Evolutionary conservation across 768 basidiomycete genomes (phyloP).

Genomic region (Macrolepiota albuminosa): DNA sequence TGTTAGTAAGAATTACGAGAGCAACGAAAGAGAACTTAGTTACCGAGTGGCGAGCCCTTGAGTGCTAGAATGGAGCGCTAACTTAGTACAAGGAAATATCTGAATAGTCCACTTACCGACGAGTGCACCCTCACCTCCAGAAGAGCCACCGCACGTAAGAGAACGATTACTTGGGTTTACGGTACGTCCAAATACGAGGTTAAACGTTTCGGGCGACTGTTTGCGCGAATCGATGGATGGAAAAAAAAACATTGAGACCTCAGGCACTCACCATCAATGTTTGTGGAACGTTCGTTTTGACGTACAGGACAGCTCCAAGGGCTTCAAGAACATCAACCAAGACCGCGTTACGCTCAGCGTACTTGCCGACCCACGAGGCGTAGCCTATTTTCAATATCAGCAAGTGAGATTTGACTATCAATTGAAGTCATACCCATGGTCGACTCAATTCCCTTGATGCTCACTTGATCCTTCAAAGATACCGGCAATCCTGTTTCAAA

Average conservation of each 20-base stretch:
- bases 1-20: not conserved
- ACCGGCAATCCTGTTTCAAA: slow-evolving; percentile 46
- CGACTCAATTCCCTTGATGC: slow-evolving; percentile 63
- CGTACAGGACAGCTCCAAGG: slow-evolving; percentile 66
- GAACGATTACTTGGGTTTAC: slow-evolving; percentile 69
- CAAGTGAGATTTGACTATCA: not conserved
- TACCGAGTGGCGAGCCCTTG: slow-evolving; percentile 40
- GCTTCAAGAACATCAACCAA: slow-evolving; percentile 63
- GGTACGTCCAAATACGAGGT: slow-evolving; percentile 76
- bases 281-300: slow-evolving; percentile 72
- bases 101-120: slow-evolving; percentile 34
- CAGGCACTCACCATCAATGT: slow-evolving; percentile 57
- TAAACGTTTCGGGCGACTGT: slow-evolving; percentile 76
- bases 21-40: not conserved
- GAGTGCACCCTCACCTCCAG: slow-evolving; percentile 83
- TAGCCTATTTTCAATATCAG: slow-evolving; percentile 44
- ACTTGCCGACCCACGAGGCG: slow-evolving; percentile 65
- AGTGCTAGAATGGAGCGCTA: slow-evolving; percentile 24
- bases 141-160: slow-evolving; percentile 74
- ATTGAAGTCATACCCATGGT: slow-evolving; percentile 46
- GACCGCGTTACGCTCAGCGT: slow-evolving; percentile 52
- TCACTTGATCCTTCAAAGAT: slow-evolving; percentile 72
- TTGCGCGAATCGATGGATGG: not conserved
- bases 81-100: not conserved
- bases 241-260: no score